Conservation (phyloP, 495 filamentous ascomycete species). For the Cudoniella acicularis region DNA sequence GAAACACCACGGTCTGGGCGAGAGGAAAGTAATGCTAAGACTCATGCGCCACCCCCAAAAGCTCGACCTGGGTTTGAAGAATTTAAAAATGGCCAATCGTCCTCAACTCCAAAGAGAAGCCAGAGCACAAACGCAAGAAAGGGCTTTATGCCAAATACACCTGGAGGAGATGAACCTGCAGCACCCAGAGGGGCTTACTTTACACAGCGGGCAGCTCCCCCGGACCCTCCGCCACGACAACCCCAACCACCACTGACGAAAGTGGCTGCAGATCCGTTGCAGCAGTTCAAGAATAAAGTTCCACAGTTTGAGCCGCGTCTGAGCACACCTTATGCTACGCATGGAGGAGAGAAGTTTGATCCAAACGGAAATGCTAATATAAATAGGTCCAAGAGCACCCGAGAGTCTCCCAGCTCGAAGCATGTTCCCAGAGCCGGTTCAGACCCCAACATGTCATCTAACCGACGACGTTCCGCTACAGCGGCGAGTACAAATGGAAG, state of each 20-base stretch:
- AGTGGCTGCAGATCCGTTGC: slow-evolving; percentile 36
- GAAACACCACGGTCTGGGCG: slow-evolving; percentile 30
- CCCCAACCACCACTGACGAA: not conserved
- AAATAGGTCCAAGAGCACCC: slow-evolving; percentile 37
- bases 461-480: slow-evolving; percentile 5
- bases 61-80: slow-evolving; percentile 32
- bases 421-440: slow-evolving; percentile 15
- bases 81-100: slow-evolving; percentile 32
- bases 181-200: slow-evolving; percentile 48
- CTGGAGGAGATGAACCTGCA: slow-evolving; percentile 56
- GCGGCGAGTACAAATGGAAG: not conserved
- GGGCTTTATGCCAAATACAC: slow-evolving; percentile 50
- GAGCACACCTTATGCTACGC: slow-evolving; percentile 65
- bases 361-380: slow-evolving; percentile 40
- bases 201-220: slow-evolving; percentile 22
- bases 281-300: slow-evolving; percentile 37
- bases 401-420: slow-evolving; percentile 6
- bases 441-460: slow-evolving; percentile 14
- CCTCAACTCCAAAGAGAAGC: slow-evolving; percentile 23
- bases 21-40: slow-evolving; percentile 31
- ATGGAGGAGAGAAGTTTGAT: slow-evolving; percentile 67
- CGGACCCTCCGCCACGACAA: slow-evolving; percentile 18
- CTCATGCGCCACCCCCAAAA: slow-evolving; percentile 26
- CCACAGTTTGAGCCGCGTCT: slow-evolving; percentile 44
- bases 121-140: slow-evolving; percentile 34